phyloP scores from a whole-genome alignment of 192 early-diverging fungal species.

The Podila epicladia region DNA sequence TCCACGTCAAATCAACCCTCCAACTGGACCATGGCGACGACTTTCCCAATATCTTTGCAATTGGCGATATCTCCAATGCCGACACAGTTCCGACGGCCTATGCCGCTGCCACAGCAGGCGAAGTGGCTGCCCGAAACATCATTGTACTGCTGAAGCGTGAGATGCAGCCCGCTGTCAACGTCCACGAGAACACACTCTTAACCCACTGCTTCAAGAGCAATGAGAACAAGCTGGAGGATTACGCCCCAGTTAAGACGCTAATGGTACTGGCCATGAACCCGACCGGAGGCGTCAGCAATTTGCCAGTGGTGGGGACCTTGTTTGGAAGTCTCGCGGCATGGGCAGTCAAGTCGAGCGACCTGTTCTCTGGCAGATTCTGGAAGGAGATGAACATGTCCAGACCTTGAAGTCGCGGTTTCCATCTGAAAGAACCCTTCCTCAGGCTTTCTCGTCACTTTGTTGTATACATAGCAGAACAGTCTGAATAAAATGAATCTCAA shows the following conservation, averaged over 20 bases:
- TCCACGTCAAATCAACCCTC: constrained; percentile 73
- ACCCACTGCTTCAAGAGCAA: neutral
- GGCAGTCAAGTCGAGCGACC: constrained; percentile 28
- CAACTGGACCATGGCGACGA: constrained; percentile 65
- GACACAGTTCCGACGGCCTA: constrained; percentile 52
- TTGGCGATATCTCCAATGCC: constrained; percentile 73
- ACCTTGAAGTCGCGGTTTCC: neutral
- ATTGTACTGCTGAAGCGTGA: constrained; percentile 23
- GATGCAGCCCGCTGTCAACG: neutral
- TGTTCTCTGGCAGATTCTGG: constrained; percentile 35
- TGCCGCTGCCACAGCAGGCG: constrained; percentile 23
- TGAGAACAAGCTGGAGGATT: constrained; percentile 28
- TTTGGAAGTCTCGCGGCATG: constrained; percentile 27
- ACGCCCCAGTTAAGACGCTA: constrained; percentile 4
- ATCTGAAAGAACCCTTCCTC: too few relatives aligned
- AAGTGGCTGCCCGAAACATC: constrained; percentile 30
- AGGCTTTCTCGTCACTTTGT: too few relatives aligned
- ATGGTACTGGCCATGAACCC: constrained; percentile 51
- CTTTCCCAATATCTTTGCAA: constrained; percentile 76
- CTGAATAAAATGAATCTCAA: too few relatives aligned
- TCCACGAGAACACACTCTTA: neutral
- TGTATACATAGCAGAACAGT: too few relatives aligned
- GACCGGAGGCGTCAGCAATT: constrained; percentile 26
- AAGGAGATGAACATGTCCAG: constrained; percentile 34
- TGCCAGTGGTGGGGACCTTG: constrained; percentile 32